Conservation (phyloP, 2,329 filamentous ascomycete genomes). For the Diaporthe sp. region DNA sequence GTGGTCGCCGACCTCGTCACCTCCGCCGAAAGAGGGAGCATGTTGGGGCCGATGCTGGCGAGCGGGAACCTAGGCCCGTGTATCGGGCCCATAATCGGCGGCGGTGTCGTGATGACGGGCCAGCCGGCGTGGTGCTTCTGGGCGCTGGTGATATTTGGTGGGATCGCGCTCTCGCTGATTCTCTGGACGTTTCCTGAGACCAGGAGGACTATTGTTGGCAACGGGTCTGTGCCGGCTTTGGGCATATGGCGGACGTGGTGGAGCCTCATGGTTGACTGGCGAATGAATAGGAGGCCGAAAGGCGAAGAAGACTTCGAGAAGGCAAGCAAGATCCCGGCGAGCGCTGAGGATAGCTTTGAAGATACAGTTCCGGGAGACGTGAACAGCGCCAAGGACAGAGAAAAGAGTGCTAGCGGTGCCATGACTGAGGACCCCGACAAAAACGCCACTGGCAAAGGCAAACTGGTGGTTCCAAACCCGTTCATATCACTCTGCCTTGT, state of each 20-base stretch:
- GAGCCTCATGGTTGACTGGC: conserved; percentile 44
- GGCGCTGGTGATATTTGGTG: conserved; percentile 68
- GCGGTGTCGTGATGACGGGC: background rate
- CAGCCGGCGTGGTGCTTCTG: conserved; percentile 34
- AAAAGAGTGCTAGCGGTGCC: background rate
- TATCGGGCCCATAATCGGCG: conserved; percentile 40
- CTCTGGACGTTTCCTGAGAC: conserved; percentile 68
- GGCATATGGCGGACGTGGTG: conserved; percentile 64
- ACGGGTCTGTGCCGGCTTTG: conserved; percentile 67
- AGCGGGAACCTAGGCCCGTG: conserved; percentile 62
- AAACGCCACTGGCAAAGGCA: conserved; percentile 48
- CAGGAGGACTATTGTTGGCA: conserved; percentile 66
- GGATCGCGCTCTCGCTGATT: conserved; percentile 60
- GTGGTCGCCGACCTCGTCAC: conserved; percentile 78
- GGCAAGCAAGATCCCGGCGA: background rate
- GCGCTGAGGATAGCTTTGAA: background rate
- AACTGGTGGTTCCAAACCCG: conserved; percentile 64
- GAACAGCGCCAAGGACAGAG: background rate
- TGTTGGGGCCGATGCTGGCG: conserved; percentile 72
- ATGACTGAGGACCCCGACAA: background rate
- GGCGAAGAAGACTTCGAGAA: background rate
- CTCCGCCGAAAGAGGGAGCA: conserved; percentile 74
- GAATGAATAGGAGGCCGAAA: background rate
- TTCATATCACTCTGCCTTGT: conserved; percentile 64
- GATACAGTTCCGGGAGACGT: background rate